These are phyloP conservation scores for Thelonectria discophora DNA, from an alignment of 2,329 filamentous ascomycete species.

Conservation along the genomic window DNA sequence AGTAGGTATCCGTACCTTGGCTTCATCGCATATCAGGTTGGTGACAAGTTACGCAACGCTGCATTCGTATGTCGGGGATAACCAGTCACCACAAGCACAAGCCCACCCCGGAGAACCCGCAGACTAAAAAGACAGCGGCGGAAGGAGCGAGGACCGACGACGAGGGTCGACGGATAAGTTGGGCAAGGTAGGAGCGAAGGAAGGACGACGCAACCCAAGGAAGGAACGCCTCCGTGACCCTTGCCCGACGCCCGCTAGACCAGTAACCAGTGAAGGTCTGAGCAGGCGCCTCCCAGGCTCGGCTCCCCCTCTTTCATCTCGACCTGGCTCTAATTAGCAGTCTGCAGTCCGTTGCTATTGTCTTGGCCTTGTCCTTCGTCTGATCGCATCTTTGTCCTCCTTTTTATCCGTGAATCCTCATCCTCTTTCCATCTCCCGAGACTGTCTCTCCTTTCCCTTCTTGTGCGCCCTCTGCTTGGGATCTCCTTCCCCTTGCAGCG, in stretches of 20 bases:
- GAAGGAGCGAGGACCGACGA: conserved; percentile 13
- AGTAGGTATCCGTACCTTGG: too few species aligned
- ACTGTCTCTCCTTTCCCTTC: background rate
- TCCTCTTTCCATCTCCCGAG: background rate
- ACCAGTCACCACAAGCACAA: background rate
- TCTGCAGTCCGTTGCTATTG: background rate
- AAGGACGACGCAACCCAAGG: conserved; percentile 11
- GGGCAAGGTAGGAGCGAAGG: conserved; percentile 15
- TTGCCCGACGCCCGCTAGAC: background rate
- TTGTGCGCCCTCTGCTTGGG: conserved; percentile 2
- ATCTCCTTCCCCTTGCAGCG: conserved; percentile 26
- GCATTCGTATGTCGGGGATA: background rate
- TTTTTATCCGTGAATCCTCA: conserved; percentile 2
- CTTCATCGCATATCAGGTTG: too few species aligned
- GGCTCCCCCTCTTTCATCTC: conserved; percentile 22
- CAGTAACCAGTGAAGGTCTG: background rate
- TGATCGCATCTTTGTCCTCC: conserved; percentile 1
- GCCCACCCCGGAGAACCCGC: conserved; percentile 7
- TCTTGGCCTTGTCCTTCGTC: background rate
- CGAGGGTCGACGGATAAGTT: conserved; percentile 16
- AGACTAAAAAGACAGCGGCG: conserved; percentile 9
- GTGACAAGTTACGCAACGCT: background rate
- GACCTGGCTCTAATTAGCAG: background rate
- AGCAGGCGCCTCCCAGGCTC: background rate
- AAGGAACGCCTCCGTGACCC: conserved; percentile 17